Base-by-base conservation (phyloP, 2,329 filamentous ascomycete genomes). In the Fusarium nanum region DNA sequence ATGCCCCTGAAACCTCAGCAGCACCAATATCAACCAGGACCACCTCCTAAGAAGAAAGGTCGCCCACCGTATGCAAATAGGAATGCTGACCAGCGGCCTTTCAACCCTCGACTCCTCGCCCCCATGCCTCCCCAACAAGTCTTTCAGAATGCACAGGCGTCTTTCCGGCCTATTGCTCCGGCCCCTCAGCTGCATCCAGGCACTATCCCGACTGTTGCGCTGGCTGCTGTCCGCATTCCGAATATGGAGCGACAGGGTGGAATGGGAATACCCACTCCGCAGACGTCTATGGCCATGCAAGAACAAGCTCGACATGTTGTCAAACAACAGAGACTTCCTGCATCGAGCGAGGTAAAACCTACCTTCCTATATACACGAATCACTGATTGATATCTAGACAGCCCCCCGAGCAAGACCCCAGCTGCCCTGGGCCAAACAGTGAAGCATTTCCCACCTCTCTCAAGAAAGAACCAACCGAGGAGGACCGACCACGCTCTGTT, bases 51-150 rank as follows among this genome's bases (percentile, higher is more conserved):
- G 69, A 85, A 84, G 73, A 80, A 83, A 63, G 83, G 83, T 4
- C 79, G 83, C 41, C 83, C 83, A 7, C 81, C 83, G 13, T 81
- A 83, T 57, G 79, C 81, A 14, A 83, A 84, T 57, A 83, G 81
- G 68, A 81, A 76, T 16, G 78, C 74, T 14, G 72, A 77, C 50
- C 72, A 77, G 8, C 75, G 70, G 20, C 75, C 80, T 14, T 68
- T 77, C 14, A 70, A 78, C 20, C 80, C 80, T 10, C 78, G 78
- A 44, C 74, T 71, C 18, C 72, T 80, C 7, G 77, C 77, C 12
- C 79, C 78, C 34, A 71, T 45, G 13, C 76, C 77, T 23, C 75
- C 77, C 5, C 44, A 65, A 12, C 63, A 66, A 13, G 41, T 16
- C 41, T 50, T 34, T 18, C 54, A 23, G 20, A 44, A 58, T 22